Evolutionary conservation across 768 basidiomycete genomes (phyloP).

Genomic region (Omphalotus guepiniiformis): DNA sequence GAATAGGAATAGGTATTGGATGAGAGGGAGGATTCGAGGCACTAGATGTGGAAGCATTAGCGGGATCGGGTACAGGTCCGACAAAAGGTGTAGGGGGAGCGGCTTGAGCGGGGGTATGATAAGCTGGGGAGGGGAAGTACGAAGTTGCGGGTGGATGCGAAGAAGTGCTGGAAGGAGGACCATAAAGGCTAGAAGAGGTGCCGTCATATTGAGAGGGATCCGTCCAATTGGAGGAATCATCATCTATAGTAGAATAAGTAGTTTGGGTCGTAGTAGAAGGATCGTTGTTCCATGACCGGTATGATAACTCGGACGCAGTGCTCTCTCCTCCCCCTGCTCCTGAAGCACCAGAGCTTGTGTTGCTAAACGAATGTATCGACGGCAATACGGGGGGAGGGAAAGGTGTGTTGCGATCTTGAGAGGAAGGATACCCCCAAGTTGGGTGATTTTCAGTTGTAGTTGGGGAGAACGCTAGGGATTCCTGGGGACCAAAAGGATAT

Average conservation of each 20-base stretch:
- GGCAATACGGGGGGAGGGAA: slow-evolving; percentile 49
- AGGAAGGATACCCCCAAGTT: slow-evolving; percentile 53
- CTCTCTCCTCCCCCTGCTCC: too few species aligned
- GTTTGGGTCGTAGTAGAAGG: too few species aligned
- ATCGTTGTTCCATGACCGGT: slow-evolving; percentile 8
- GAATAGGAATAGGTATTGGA: slow-evolving; percentile 37
- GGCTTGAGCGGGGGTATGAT: too few species aligned
- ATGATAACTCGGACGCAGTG: too few species aligned
- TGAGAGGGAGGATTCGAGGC: slow-evolving; percentile 14
- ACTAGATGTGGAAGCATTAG: slow-evolving; percentile 22
- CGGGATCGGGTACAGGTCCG: slow-evolving; percentile 3
- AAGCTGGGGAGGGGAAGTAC: too few species aligned
- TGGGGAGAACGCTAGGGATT: slow-evolving; percentile 37
- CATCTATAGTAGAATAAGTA: too few species aligned
- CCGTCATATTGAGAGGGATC: too few species aligned
- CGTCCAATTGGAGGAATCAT: too few species aligned
- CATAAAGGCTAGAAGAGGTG: too few species aligned
- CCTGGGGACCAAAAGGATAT: slow-evolving; percentile 43
- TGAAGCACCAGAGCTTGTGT: background rate
- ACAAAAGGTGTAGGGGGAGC: background rate
- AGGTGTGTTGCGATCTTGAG: slow-evolving; percentile 41
- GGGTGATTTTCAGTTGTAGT: slow-evolving; percentile 41
- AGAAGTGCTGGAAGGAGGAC: too few species aligned
- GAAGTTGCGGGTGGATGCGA: too few species aligned
- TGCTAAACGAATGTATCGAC: slow-evolving; percentile 46